These are phyloP conservation scores for Chalciporus sp. DNA, from an alignment of 1,284 basidiomycete species.

Conservation along the genomic window DNA sequence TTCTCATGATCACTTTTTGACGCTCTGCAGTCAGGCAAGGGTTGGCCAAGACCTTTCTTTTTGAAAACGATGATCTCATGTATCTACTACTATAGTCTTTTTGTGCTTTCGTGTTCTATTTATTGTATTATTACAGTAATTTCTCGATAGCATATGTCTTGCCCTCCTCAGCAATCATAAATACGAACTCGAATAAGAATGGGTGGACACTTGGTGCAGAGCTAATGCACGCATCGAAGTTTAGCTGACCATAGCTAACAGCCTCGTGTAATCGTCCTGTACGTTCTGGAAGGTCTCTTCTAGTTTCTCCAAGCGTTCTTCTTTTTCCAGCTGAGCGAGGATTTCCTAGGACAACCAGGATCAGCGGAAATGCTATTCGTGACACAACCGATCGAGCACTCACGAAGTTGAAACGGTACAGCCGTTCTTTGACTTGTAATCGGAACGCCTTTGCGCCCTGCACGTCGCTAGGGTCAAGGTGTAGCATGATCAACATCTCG, in stretches of 20 bases:
- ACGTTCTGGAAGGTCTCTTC: conserved; percentile 94
- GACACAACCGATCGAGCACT: conserved; percentile 33
- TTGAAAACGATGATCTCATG: conserved; percentile 14
- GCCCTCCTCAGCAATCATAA: too few species aligned
- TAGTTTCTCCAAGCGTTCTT: conserved; percentile 86
- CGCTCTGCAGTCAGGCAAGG: neutral
- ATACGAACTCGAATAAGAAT: neutral
- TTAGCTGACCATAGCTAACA: conserved; percentile 58
- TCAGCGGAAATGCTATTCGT: conserved; percentile 3
- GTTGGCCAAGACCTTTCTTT: neutral
- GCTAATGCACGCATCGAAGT: neutral
- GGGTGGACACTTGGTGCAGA: neutral
- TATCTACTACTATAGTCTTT: conserved; percentile 19
- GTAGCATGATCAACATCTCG: conserved; percentile 87
- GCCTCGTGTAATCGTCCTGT: conserved; percentile 82
- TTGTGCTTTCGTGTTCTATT: conserved; percentile 21
- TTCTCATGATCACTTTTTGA: conserved; percentile 36
- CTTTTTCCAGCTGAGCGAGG: conserved; percentile 81
- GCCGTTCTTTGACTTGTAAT: conserved; percentile 88
- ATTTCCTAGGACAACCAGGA: conserved; percentile 61
- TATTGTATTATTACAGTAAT: conserved; percentile 29
- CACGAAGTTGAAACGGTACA: conserved; percentile 95
- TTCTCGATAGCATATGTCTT: neutral
- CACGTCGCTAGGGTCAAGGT: conserved; percentile 67
- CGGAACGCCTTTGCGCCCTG: conserved; percentile 67